Evolutionary conservation across 306 rosid species (phyloP).

Genomic region (Ormosia emarginata): DNA sequence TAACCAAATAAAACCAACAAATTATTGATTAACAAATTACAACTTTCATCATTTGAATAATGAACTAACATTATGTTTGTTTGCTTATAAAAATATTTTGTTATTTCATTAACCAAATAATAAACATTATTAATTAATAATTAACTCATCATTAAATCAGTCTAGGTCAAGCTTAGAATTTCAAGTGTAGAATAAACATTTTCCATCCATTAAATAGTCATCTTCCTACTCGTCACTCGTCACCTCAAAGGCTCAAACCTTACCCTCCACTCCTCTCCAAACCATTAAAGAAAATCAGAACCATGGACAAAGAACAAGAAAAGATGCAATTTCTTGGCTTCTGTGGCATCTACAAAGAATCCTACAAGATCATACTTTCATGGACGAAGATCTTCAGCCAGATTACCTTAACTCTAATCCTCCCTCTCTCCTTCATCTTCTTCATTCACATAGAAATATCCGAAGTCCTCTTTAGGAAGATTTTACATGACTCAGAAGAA

Average conservation of each 20-base stretch:
- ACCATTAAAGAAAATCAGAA: not conserved
- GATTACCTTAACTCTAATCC: conserved; percentile 38
- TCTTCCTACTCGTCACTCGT: not conserved
- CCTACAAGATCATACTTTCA: conserved; percentile 33
- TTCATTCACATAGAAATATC: conserved; percentile 32
- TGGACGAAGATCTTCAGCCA: conserved; percentile 46
- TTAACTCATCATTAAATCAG: too few relatives aligned
- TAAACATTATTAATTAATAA: too few relatives aligned
- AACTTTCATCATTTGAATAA: too few relatives aligned
- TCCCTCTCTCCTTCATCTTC: conserved; percentile 46
- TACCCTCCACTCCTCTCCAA: not conserved
- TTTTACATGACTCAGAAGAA: not conserved
- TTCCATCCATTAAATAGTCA: not conserved
- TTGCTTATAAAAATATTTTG: too few relatives aligned
- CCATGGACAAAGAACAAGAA: conserved; percentile 48
- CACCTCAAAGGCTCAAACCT: not conserved
- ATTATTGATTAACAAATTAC: too few relatives aligned
- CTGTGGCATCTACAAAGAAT: conserved; percentile 40
- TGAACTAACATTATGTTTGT: too few relatives aligned
- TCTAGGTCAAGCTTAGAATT: too few relatives aligned
- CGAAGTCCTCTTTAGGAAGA: not conserved
- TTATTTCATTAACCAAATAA: too few relatives aligned
- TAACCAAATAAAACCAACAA: too few relatives aligned
- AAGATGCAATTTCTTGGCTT: conserved; percentile 41
- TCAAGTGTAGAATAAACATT: too few relatives aligned